Evolutionary conservation across 768 basidiomycete species (phyloP).

Genomic region (Suillus brevipes): DNA sequence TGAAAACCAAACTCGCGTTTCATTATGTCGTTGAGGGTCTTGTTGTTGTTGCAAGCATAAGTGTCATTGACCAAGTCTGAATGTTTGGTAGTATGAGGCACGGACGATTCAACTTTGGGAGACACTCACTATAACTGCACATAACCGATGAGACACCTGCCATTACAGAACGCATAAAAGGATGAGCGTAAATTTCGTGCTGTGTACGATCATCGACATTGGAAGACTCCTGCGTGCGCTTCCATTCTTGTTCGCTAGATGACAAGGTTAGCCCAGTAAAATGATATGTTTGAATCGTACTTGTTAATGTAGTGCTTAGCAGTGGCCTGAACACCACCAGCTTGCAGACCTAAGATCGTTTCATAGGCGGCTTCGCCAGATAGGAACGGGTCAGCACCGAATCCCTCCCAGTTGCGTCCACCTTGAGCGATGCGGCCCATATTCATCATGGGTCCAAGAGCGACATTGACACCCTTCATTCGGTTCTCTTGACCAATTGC

Average conservation of each 20-base stretch:
- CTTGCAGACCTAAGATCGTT: constrained; percentile 82
- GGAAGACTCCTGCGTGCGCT: constrained; percentile 33
- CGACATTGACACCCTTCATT: constrained; percentile 82
- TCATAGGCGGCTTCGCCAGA: constrained; percentile 75
- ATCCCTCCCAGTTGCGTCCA: constrained; percentile 95
- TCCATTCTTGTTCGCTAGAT: constrained; percentile 38
- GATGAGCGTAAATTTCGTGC: constrained; percentile 59
- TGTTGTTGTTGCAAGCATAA: constrained; percentile 65
- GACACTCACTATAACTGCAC: constrained; percentile 58
- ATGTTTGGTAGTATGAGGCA: constrained; percentile 13
- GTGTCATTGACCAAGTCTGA: constrained; percentile 59
- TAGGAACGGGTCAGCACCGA: constrained; percentile 87
- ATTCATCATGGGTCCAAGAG: constrained; percentile 84
- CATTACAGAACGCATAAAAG: constrained; percentile 59
- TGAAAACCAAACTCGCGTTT: constrained; percentile 70
- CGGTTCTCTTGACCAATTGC: constrained; percentile 83
- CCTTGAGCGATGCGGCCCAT: constrained; percentile 76
- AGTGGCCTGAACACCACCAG: constrained; percentile 80
- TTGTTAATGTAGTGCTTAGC: constrained; percentile 84
- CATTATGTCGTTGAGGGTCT: constrained; percentile 57
- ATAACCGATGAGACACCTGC: constrained; percentile 67
- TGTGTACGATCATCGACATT: constrained; percentile 44
- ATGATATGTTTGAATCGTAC: constrained; percentile 31
- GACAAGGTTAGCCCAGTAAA: neutral
- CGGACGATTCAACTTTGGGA: neutral